phyloP scores from a whole-genome alignment of 495 filamentous ascomycete genomes.

The Jackrogersella multiformis region DNA sequence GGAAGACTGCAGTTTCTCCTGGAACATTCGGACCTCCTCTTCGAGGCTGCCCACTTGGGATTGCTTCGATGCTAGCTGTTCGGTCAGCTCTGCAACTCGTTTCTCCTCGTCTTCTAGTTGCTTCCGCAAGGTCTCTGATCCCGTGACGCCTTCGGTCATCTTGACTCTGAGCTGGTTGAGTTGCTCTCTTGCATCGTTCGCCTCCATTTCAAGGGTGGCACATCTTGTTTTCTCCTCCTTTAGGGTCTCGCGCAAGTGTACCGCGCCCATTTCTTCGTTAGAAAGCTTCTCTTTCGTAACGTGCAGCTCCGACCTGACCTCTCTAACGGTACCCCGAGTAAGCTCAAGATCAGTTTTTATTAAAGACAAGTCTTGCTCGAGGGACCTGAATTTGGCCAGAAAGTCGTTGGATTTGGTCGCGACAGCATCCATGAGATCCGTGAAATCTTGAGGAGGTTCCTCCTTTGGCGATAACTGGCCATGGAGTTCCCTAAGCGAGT shows the following conservation, averaged over 20 bases:
- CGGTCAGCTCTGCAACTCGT: slow-evolving; percentile 66
- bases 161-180: slow-evolving; percentile 70
- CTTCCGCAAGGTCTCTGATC: slow-evolving; percentile 77
- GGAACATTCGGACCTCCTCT: slow-evolving; percentile 69
- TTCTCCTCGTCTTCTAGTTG: slow-evolving; percentile 74
- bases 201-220: slow-evolving; percentile 66
- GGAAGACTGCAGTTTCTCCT: slow-evolving; percentile 62
- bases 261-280: slow-evolving; percentile 51
- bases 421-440: slow-evolving; percentile 69
- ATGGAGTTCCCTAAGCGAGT: slow-evolving; percentile 69
- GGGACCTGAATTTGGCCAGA: slow-evolving; percentile 52
- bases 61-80: slow-evolving; percentile 71
- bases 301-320: slow-evolving; percentile 53
- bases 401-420: slow-evolving; percentile 68
- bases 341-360: slow-evolving; percentile 57
- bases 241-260: slow-evolving; percentile 59
- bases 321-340: slow-evolving; percentile 46
- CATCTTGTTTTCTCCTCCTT: slow-evolving; percentile 68
- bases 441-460: slow-evolving; percentile 64
- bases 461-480: slow-evolving; percentile 67
- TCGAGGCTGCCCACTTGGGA: slow-evolving; percentile 72
- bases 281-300: slow-evolving; percentile 60
- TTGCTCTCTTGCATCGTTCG: slow-evolving; percentile 72
- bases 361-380: slow-evolving; percentile 55
- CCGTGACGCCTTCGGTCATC: slow-evolving; percentile 80